phyloP scores from a whole-genome alignment of 495 filamentous ascomycete species.

The Aspergillus baeticus region DNA sequence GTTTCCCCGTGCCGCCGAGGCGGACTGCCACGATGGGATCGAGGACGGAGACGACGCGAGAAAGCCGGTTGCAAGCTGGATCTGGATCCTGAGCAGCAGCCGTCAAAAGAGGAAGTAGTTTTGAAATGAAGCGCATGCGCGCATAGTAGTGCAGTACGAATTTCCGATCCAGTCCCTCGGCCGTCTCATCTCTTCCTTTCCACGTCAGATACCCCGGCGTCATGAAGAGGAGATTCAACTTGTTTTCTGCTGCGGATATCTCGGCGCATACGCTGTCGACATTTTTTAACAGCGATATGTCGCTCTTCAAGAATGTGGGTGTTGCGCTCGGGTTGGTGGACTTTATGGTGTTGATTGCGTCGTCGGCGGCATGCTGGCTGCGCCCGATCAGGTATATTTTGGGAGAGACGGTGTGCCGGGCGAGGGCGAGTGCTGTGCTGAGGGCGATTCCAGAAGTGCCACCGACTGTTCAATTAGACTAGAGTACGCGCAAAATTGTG shows the following conservation, averaged over 20 bases:
- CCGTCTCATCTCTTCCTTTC: slow-evolving; percentile 38
- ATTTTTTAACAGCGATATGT: slow-evolving; percentile 52
- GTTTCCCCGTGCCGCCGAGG: slow-evolving; percentile 48
- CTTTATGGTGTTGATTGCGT: slow-evolving; percentile 26
- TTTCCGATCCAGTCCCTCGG: slow-evolving; percentile 59
- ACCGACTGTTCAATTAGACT: slow-evolving; percentile 46
- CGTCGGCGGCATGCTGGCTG: slow-evolving; percentile 25
- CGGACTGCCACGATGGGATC: slow-evolving; percentile 18
- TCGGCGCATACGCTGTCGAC: slow-evolving; percentile 57
- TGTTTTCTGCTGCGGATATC: slow-evolving; percentile 49
- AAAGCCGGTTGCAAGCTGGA: slow-evolving; percentile 26
- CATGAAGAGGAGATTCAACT: slow-evolving; percentile 55
- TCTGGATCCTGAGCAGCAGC: slow-evolving; percentile 19
- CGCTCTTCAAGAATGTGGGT: slow-evolving; percentile 32
- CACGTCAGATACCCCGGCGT: slow-evolving; percentile 32
- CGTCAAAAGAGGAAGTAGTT: slow-evolving; percentile 60
- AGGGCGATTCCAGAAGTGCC: slow-evolving; percentile 65
- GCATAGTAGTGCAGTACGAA: slow-evolving; percentile 61
- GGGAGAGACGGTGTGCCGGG: slow-evolving; percentile 46
- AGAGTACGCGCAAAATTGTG: background rate
- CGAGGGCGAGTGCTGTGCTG: slow-evolving; percentile 56
- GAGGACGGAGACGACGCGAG: slow-evolving; percentile 60
- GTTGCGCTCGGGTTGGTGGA: slow-evolving; percentile 35
- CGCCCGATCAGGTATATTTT: slow-evolving; percentile 50
- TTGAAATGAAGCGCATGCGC: slow-evolving; percentile 62